A percentile compares a stretch with the other conserved stretches of the same genome.
Conservation (phyloP, 768 basidiomycete species). For the Amanita brunnescens region DNA sequence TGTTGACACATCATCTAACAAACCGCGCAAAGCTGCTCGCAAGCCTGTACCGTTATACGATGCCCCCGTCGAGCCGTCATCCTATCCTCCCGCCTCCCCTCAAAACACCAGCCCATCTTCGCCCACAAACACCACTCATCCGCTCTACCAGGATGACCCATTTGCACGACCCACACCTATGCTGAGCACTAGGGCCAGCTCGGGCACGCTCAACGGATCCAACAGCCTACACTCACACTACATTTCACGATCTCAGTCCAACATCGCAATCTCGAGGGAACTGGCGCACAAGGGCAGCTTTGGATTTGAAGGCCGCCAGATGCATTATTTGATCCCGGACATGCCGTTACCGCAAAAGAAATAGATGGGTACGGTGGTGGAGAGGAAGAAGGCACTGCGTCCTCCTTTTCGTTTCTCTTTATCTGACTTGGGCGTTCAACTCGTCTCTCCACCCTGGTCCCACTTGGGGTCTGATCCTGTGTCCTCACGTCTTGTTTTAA, state of each 20-base stretch:
- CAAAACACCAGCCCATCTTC: neutral
- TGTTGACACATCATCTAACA: neutral
- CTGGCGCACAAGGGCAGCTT: conserved; percentile 36
- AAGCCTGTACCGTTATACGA: conserved; percentile 54
- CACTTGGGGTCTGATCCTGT: no score
- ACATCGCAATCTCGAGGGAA: conserved; percentile 9
- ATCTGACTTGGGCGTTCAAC: neutral
- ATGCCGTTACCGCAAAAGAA: conserved; percentile 28
- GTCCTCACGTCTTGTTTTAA: no score
- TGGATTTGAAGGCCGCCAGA: conserved; percentile 30
- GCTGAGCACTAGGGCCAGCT: neutral
- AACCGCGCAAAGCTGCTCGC: conserved; percentile 28
- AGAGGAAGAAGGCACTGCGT: neutral
- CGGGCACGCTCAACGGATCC: neutral
- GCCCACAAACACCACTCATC: neutral
- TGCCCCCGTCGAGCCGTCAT: conserved; percentile 12
- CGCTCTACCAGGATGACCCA: conserved; percentile 3
- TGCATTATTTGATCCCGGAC: conserved; percentile 56
- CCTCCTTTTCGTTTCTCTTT: neutral
- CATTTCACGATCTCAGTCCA: neutral
- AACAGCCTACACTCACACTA: conserved; percentile 6
- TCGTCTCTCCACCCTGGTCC: neutral
- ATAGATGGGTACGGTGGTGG: neutral
- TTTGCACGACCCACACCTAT: conserved; percentile 1
- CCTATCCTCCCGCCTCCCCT: conserved; percentile 9